These are phyloP conservation scores for Lasiodiplodia theobromae DNA, from an alignment of 2,329 filamentous ascomycete species.

Conservation along the genomic window DNA sequence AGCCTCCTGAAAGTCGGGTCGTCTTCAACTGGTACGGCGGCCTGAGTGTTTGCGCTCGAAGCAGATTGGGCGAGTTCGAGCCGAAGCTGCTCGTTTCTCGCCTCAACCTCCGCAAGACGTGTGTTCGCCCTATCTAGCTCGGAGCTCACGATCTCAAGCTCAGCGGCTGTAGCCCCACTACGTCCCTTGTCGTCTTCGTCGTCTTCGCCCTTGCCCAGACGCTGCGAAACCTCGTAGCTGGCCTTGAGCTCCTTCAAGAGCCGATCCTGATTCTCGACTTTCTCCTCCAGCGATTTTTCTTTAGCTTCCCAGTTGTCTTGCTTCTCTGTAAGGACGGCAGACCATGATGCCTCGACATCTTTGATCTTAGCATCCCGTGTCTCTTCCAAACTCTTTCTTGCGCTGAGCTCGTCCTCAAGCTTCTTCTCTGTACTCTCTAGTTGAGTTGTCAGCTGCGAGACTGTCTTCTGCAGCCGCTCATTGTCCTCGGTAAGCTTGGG, in stretches of 20 bases:
- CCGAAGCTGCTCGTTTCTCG: constrained; percentile 90
- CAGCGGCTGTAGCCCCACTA: constrained; percentile 79
- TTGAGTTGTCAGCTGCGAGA: constrained; percentile 77
- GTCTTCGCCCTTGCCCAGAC: constrained; percentile 76
- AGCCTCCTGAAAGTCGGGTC: constrained; percentile 88
- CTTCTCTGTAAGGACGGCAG: constrained; percentile 88
- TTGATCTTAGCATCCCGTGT: constrained; percentile 81
- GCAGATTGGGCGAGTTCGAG: constrained; percentile 90
- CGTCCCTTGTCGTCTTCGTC: constrained; percentile 63
- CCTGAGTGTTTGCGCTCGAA: constrained; percentile 71
- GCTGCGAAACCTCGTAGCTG: constrained; percentile 94
- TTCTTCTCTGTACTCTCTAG: constrained; percentile 82
- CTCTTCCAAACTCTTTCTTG: constrained; percentile 77
- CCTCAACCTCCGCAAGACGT: constrained; percentile 87
- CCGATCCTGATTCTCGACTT: constrained; percentile 91
- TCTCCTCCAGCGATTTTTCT: constrained; percentile 89
- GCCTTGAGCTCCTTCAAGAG: constrained; percentile 94
- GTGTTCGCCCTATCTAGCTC: constrained; percentile 90
- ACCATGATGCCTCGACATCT: constrained; percentile 90
- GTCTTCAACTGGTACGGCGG: constrained; percentile 74
- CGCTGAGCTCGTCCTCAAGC: constrained; percentile 77
- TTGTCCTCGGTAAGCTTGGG: constrained; percentile 92
- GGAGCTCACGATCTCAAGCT: constrained; percentile 90
- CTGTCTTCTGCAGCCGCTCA: constrained; percentile 79
- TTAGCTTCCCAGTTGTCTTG: constrained; percentile 96